phyloP scores from a whole-genome alignment of 2,329 filamentous ascomycete genomes.

The Exophiala oligosperma region DNA sequence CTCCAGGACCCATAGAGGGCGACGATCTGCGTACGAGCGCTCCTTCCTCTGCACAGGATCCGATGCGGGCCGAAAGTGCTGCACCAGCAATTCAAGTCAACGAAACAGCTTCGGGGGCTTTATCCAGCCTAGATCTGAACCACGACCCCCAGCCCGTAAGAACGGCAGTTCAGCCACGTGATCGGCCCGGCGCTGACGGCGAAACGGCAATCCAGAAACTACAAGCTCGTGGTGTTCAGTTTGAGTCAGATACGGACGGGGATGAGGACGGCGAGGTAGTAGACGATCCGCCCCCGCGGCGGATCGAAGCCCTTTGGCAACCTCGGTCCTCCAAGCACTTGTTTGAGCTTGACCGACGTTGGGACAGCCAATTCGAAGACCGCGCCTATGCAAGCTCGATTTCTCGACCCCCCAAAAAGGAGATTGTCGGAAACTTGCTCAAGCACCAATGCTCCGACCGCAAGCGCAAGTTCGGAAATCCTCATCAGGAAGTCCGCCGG shows the following conservation, averaged over 20 bases:
- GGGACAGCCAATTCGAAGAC: not conserved
- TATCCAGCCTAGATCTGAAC: too few species aligned
- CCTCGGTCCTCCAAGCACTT: slow-evolving; percentile 9
- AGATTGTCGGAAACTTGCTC: slow-evolving; percentile 14
- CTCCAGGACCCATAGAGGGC: too few species aligned
- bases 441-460: slow-evolving; percentile 15
- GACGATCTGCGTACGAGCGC: too few species aligned
- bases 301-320: slow-evolving; percentile 9
- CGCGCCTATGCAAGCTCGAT: not conserved
- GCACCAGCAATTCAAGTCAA: too few species aligned
- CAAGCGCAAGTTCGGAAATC: slow-evolving; percentile 17
- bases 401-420: slow-evolving; percentile 13
- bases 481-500: slow-evolving; percentile 20
- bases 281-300: not conserved
- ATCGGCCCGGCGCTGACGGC: slow-evolving; percentile 8
- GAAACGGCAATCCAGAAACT: slow-evolving; percentile 12
- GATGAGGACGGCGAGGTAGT: slow-evolving; percentile 5
- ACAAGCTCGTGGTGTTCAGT: slow-evolving; percentile 15
- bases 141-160: too few species aligned
- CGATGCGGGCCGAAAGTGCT: too few species aligned
- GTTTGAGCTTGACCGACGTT: slow-evolving; percentile 8
- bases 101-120: too few species aligned
- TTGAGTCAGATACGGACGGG: slow-evolving; percentile 21
- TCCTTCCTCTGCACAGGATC: too few species aligned
- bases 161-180: not conserved